Base-by-base conservation (phyloP, 257 asterid genomes). In the Jasminum sambac region DNA sequence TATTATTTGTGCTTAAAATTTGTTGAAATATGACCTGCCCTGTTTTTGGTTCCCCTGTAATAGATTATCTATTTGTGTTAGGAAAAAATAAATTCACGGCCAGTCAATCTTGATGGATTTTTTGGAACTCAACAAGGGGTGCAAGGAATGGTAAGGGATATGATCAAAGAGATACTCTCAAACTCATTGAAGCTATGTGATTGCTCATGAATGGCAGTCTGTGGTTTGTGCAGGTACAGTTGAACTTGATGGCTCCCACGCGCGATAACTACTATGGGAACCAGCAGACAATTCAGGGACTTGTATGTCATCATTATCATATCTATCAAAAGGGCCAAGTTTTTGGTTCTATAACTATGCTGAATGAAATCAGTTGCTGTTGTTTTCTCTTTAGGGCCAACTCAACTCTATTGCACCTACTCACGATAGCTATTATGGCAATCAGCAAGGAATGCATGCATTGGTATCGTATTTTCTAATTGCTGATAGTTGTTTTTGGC, bases 211-310 rank as follows among this genome's bases (percentile, higher is more conserved):
- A 74, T 75, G 75, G 64, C 42, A 60, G 21, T 60, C 52, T 72
- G 71, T 58, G 40, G 39, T 66, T 77, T 82, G 80, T 67, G 72
- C 76, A 89, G 96, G 96, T 89, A 71, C 98, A 88, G 73, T 71
- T 88, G 80, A 88, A 85, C 76, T 81, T 84, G 73, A 85, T 90
- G 96, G 97, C 89, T 70, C 94, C 97, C n/a, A 84, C 95, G 36
- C 91, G 95, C 21, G 97, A 94, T 68, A 86, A 78, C 78, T 89
- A 85, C 83, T 91, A 89, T 25, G 88, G 87, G 70, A 91, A 83
- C 83, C 96, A 87, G 63, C 98, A 85, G 70, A 69, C 90, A 40
- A 83, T 90, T 67, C 97, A 86, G 81, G 96, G 97, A 74, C 96
- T 93, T 40, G 98, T 93, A 89, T 21, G 94, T 78, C 64, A 65